Evolutionary conservation across 208 protist genomes (phyloP).

Genomic region (Leishmania major): DNA sequence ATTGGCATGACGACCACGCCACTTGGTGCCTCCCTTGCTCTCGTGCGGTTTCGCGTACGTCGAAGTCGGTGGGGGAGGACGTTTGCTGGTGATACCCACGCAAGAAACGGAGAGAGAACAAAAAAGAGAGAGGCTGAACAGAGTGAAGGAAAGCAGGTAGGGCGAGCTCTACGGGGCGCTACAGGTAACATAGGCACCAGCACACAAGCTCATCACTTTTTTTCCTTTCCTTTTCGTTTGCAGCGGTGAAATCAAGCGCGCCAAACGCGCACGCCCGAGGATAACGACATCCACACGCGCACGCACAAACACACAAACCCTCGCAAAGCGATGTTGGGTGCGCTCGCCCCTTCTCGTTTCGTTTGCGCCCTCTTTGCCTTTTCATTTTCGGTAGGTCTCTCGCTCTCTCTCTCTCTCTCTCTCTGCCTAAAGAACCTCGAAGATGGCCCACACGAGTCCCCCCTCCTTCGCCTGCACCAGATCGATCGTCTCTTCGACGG

Average conservation of each 20-base stretch:
- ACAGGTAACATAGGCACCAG: background rate
- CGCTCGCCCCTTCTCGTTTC: background rate
- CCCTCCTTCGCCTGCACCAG: constrained; percentile 60
- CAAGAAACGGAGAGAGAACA: background rate
- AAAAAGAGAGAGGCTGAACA: constrained; percentile 7
- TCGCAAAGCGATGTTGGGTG: background rate
- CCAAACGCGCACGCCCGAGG: background rate
- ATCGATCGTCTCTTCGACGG: constrained; percentile 59
- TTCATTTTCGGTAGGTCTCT: background rate
- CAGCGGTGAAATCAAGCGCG: background rate
- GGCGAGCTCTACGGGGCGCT: background rate
- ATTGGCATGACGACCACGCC: background rate
- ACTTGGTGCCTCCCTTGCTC: background rate
- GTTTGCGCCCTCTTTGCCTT: background rate
- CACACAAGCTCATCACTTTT: background rate
- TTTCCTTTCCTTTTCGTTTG: background rate
- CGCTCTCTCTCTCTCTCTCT: background rate
- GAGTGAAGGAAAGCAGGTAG: constrained; percentile 11
- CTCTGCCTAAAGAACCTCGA: constrained; percentile 47
- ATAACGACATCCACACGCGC: background rate
- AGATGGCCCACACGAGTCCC: constrained; percentile 77
- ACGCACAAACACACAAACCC: background rate
- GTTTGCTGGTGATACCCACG: background rate
- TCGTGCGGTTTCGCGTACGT: background rate
- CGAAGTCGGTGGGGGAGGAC: background rate